phyloP scores from a whole-genome alignment of 164 flowering plant species.

The Magnolia changhungtana region DNA sequence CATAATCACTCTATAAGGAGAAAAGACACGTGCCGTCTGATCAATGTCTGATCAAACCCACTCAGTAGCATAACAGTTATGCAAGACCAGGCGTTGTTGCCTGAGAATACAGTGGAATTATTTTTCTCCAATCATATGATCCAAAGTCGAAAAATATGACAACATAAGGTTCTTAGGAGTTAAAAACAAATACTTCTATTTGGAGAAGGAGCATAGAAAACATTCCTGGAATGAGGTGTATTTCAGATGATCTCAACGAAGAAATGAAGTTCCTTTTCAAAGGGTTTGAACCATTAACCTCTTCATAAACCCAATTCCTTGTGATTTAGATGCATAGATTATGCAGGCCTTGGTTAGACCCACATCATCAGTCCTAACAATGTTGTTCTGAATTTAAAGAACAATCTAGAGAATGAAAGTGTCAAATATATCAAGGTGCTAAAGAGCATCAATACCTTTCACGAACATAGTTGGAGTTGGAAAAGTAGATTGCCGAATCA shows the following conservation, averaged over 20 bases:
- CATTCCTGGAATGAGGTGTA: too few species aligned
- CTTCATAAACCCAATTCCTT: background rate
- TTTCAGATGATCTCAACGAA: too few species aligned
- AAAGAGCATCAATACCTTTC: constrained; percentile 50
- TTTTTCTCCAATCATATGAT: background rate
- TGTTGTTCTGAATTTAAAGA: background rate
- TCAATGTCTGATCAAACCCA: too few species aligned
- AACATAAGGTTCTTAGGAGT: background rate
- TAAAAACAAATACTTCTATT: too few species aligned
- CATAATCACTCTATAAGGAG: too few species aligned
- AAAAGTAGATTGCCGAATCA: constrained; percentile 83
- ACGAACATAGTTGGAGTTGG: constrained; percentile 75
- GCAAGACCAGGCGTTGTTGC: background rate
- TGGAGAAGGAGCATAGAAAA: too few species aligned
- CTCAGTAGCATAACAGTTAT: background rate
- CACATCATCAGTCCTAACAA: background rate
- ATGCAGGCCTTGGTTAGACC: background rate
- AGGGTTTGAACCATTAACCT: too few species aligned
- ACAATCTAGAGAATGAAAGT: background rate
- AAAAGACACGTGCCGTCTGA: too few species aligned
- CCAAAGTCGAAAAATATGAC: background rate
- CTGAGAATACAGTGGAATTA: background rate
- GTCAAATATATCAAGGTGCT: background rate
- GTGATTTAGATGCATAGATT: background rate
- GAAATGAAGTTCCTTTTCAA: too few species aligned